phyloP scores from a whole-genome alignment of 495 filamentous ascomycete species.

The Penicillium dipodomyicola region DNA sequence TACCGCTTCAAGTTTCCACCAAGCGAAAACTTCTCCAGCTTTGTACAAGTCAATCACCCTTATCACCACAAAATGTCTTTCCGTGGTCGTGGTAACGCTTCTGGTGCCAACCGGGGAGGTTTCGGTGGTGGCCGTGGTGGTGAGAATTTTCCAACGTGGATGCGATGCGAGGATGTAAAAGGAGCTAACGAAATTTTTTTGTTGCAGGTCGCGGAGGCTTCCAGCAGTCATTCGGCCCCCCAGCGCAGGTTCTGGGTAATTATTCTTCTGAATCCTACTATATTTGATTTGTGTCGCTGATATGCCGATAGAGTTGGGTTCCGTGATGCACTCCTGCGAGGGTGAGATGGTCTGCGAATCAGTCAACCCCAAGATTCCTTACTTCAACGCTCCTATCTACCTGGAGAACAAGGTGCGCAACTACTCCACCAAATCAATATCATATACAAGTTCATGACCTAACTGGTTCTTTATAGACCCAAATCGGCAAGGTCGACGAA shows the following conservation, averaged over 20 bases:
- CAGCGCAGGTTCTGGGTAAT: constrained; percentile 63
- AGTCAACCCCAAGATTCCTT: constrained; percentile 90
- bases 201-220: constrained; percentile 60
- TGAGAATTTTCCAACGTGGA: constrained; percentile 20
- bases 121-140: constrained; percentile 48
- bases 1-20: constrained; percentile 51
- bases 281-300: constrained; percentile 21
- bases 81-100: constrained; percentile 47
- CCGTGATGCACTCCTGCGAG: constrained; percentile 89
- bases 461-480: constrained; percentile 40
- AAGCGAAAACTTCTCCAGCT: constrained; percentile 47
- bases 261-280: constrained; percentile 7
- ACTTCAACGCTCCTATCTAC: constrained; percentile 98
- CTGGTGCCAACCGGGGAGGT: constrained; percentile 52
- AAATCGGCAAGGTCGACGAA: constrained; percentile 59
- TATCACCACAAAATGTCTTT: constrained; percentile 50
- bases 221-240: constrained; percentile 63
- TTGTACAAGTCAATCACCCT: constrained; percentile 30
- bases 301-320: constrained; percentile 71
- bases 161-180: constrained; percentile 10
- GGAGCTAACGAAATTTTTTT: constrained; percentile 44
- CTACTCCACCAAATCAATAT: not conserved
- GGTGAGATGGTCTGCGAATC: constrained; percentile 96
- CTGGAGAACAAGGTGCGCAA: constrained; percentile 87
- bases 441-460: constrained; percentile 15